A percentile compares a stretch with the other conserved stretches of the same genome.
These are phyloP conservation scores for Mortierella hygrophila DNA, from an alignment of 192 early-diverging fungal species.

Conservation along the genomic window DNA sequence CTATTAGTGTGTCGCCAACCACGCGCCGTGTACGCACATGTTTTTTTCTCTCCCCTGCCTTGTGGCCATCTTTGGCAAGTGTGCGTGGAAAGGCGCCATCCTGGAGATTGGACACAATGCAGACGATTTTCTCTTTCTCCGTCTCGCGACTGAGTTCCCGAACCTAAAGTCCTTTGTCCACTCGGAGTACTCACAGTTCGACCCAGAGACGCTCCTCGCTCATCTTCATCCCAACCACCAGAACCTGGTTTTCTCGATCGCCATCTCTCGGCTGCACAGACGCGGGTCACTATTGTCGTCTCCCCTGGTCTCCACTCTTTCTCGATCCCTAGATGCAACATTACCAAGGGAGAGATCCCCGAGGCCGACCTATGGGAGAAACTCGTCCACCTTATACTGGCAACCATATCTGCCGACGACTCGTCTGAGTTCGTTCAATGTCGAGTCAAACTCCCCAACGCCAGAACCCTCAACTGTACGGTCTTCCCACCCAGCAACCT, in stretches of 20 bases:
- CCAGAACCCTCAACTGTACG: neutral
- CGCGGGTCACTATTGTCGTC: neutral
- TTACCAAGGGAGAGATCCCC: neutral
- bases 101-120: neutral
- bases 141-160: neutral
- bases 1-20: too few relatives aligned
- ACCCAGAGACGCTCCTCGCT: neutral
- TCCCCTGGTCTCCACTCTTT: neutral
- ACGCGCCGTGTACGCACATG: too few relatives aligned
- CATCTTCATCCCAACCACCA: neutral
- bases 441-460: neutral
- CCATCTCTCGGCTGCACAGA: neutral
- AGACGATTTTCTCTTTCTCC: neutral
- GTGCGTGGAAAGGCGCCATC: too few relatives aligned
- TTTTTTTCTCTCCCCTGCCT: too few relatives aligned
- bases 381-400: neutral
- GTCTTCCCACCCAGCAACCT: neutral
- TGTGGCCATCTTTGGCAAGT: too few relatives aligned
- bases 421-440: neutral
- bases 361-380: neutral
- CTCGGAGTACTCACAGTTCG: conserved; percentile 4
- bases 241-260: neutral
- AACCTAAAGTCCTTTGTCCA: neutral
- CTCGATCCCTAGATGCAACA: neutral
- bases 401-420: neutral